Percentiles rank a stretch among this genome's conserved stretches.
phyloP scores from a whole-genome alignment of 257 asterid species.

The Solanum dulcamara region DNA sequence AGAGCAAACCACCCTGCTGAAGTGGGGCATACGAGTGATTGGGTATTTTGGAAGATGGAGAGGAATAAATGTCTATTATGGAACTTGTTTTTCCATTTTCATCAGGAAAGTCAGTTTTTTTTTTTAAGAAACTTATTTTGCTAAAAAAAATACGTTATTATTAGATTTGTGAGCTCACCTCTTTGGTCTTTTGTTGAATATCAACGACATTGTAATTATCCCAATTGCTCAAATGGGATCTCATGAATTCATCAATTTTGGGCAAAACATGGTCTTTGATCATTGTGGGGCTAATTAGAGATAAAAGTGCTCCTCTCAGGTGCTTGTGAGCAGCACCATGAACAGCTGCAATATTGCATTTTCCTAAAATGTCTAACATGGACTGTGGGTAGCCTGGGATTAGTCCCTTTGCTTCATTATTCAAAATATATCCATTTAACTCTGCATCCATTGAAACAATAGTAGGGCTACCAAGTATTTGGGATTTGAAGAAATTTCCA shows the following conservation, averaged over 20 bases:
- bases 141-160: neutral
- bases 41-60: neutral
- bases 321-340: conserved; percentile 51
- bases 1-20: neutral
- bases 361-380: conserved; percentile 71
- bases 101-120: neutral
- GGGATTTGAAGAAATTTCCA: conserved; percentile 74
- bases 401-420: conserved; percentile 66
- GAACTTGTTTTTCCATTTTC: neutral
- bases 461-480: conserved; percentile 75
- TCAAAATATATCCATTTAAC: conserved; percentile 50
- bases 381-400: conserved; percentile 89
- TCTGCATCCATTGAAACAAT: conserved; percentile 81
- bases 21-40: neutral
- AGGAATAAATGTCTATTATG: neutral
- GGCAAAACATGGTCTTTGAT: conserved; percentile 43
- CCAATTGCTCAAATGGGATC: conserved; percentile 46
- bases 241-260: conserved; percentile 35
- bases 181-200: conserved; percentile 52
- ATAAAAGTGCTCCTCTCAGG: conserved; percentile 47
- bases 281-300: conserved; percentile 48
- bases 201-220: conserved; percentile 30
- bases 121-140: neutral
- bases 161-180: conserved; percentile 7
- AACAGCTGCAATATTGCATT: conserved; percentile 60